Conservation (phyloP, 805 yeast genomes). For the Yamadazyma tumulicola region DNA sequence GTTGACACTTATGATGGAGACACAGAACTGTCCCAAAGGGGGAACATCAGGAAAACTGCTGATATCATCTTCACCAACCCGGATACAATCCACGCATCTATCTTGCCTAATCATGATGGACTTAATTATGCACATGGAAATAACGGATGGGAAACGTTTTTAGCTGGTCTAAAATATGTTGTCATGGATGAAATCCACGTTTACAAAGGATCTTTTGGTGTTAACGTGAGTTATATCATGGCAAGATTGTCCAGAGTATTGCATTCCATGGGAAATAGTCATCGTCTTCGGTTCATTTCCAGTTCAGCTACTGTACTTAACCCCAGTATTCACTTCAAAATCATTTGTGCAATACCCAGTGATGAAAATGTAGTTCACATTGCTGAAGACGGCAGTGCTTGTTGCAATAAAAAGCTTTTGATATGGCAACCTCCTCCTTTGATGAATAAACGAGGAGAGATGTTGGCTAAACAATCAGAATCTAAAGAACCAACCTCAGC, state of each 20-base stretch:
- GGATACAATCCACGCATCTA: slow-evolving; percentile 83
- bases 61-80: slow-evolving; percentile 92
- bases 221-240: slow-evolving; percentile 85
- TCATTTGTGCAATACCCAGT: slow-evolving; percentile 62
- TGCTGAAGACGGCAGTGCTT: slow-evolving; percentile 83
- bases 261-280: slow-evolving; percentile 35
- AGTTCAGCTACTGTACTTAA: slow-evolving; percentile 90
- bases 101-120: slow-evolving; percentile 64
- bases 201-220: slow-evolving; percentile 87
- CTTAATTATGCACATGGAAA: slow-evolving; percentile 18
- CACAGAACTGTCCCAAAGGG: slow-evolving; percentile 59
- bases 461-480: slow-evolving; percentile 11
- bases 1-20: slow-evolving; percentile 94
- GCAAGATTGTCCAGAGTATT: slow-evolving; percentile 72
- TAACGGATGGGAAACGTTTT: slow-evolving; percentile 64
- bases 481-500: background rate
- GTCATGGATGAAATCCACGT: slow-evolving; percentile 85
- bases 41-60: slow-evolving; percentile 55
- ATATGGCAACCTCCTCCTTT: slow-evolving; percentile 81
- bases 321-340: slow-evolving; percentile 69
- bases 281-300: slow-evolving; percentile 64
- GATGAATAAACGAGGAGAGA: slow-evolving; percentile 54
- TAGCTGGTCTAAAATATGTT: slow-evolving; percentile 62
- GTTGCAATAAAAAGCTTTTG: slow-evolving; percentile 69
- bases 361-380: slow-evolving; percentile 51